A percentile compares a stretch with the other conserved stretches of the same genome.
Conservation (phyloP, 2,329 filamentous ascomycete genomes). For the Aspergillus sp. region DNA sequence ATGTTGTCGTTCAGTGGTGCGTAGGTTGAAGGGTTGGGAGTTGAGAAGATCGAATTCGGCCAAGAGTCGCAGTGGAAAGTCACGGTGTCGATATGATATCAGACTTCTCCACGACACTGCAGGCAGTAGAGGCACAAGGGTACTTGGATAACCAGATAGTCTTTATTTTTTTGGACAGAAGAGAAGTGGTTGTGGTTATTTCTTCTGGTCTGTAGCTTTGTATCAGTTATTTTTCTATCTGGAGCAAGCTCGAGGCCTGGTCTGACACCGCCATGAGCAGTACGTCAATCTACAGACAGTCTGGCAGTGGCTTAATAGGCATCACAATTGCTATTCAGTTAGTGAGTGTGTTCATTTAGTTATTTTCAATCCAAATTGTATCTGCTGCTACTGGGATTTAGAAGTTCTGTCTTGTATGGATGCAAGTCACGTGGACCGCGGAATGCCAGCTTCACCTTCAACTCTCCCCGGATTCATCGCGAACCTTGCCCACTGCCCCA, state of each 20-base stretch:
- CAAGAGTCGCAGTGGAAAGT: slow-evolving; percentile 3
- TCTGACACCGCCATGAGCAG: not conserved
- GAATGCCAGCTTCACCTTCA: not conserved
- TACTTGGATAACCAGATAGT: not conserved
- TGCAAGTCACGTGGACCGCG: too few relatives aligned
- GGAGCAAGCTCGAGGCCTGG: too few relatives aligned
- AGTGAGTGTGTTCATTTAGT: too few relatives aligned
- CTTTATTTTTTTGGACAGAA: not conserved
- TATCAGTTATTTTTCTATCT: too few relatives aligned
- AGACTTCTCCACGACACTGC: not conserved
- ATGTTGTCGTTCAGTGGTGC: slow-evolving; percentile 12
- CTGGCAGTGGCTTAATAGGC: not conserved
- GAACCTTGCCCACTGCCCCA: not conserved
- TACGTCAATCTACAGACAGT: not conserved
- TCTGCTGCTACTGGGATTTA: too few relatives aligned
- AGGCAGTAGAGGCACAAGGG: not conserved
- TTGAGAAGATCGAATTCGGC: not conserved
- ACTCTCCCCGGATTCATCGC: not conserved
- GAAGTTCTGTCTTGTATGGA: too few relatives aligned
- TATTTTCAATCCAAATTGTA: too few relatives aligned
- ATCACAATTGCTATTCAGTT: too few relatives aligned
- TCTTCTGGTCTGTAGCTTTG: too few relatives aligned
- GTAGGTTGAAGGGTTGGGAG: too few relatives aligned
- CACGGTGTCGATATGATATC: not conserved
- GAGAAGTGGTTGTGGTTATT: not conserved